Evolutionary conservation across 2,329 filamentous ascomycete genomes (phyloP), one percentile per base, ranked within the genome.

Genomic region (Fusarium citri): DNA sequence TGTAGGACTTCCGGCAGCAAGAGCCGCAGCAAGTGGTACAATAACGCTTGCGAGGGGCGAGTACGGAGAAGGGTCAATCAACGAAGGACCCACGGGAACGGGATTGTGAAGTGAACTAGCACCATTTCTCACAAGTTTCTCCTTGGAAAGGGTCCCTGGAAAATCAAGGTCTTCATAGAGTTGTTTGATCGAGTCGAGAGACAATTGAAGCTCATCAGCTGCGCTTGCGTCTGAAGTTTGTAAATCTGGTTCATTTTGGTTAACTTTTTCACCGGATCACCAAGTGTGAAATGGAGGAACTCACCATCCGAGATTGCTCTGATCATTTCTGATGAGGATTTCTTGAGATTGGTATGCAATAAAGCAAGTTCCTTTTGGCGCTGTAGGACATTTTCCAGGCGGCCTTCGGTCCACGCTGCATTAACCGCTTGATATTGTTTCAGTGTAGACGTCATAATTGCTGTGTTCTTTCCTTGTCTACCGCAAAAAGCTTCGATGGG

Each of bases 361-460:
- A 22, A 48, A 8, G 53, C 9, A 16, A 61, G 53, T 25, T 58
- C 58, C 18, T 61, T 61, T 15, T 61, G 58, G 16, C 53, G 53
- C 18, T 61, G 58, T 3, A 61, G 12, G 3, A 61, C 58, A 37
- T 61, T 61, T 3, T 58, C 58, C 2, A 61, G 31, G 2, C 58
- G 42, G 0, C 58, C 53, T 6, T 61, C 58, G 0, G 34, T 22
- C 58, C 43, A 61, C 0, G 58, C 53, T 20, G 43, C 43, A 7
- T 12, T 48, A 12, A 58, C 18, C 8, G 31, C 37, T 15, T 11
- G n/a, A 58, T 55, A 55, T 28, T 42, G 45, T 3, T 58, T 34
- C 14, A 43, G 26, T 28, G 18, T 43, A n/a, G 80, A 42, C 89
- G 87, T 72, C 90, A 90, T n/a, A 89, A 88, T 0, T 22, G 3